These are phyloP conservation scores for Tetrapisispora phaffii DNA, from an alignment of 805 yeast genomes.

Conservation along the genomic window DNA sequence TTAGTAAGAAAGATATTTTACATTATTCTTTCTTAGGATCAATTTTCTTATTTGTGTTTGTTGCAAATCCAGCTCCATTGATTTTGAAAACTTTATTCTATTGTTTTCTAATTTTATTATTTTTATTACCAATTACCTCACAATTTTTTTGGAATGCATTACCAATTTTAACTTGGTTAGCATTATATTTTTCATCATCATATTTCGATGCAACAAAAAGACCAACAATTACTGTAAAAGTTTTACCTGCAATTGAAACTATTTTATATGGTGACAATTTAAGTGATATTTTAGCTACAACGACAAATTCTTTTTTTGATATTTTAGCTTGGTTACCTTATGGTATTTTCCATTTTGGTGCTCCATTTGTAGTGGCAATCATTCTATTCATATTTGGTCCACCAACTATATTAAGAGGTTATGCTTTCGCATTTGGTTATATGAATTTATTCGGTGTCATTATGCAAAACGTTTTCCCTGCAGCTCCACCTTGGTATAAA, in stretches of 20 bases:
- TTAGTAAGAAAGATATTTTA: slow-evolving; percentile 39
- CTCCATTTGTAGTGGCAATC: slow-evolving; percentile 78
- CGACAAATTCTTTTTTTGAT: slow-evolving; percentile 55
- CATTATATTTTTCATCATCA: slow-evolving; percentile 69
- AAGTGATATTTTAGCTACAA: slow-evolving; percentile 69
- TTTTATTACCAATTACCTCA: slow-evolving; percentile 66
- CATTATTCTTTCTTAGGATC: slow-evolving; percentile 42
- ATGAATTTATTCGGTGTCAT: slow-evolving; percentile 82
- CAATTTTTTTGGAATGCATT: slow-evolving; percentile 77
- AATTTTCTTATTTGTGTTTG: slow-evolving; percentile 49
- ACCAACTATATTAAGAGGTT: slow-evolving; percentile 72
- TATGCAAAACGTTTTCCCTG: slow-evolving; percentile 74
- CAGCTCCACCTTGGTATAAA: slow-evolving; percentile 97
- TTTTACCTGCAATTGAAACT: slow-evolving; percentile 85
- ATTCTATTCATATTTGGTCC: slow-evolving; percentile 80
- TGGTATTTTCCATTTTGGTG: slow-evolving; percentile 81
- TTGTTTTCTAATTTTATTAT: slow-evolving; percentile 34
- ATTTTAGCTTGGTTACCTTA: slow-evolving; percentile 89
- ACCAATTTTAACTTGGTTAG: slow-evolving; percentile 79
- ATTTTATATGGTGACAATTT: slow-evolving; percentile 85
- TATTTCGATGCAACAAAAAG: slow-evolving; percentile 64
- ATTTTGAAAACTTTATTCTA: slow-evolving; percentile 26
- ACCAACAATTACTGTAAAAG: slow-evolving; percentile 79
- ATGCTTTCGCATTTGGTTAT: slow-evolving; percentile 89
- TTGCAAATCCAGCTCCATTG: slow-evolving; percentile 46